Percentiles rank a stretch among this genome's conserved stretches.
phyloP scores from a whole-genome alignment of 164 flowering plant genomes.

The Kingdonia uniflora region DNA sequence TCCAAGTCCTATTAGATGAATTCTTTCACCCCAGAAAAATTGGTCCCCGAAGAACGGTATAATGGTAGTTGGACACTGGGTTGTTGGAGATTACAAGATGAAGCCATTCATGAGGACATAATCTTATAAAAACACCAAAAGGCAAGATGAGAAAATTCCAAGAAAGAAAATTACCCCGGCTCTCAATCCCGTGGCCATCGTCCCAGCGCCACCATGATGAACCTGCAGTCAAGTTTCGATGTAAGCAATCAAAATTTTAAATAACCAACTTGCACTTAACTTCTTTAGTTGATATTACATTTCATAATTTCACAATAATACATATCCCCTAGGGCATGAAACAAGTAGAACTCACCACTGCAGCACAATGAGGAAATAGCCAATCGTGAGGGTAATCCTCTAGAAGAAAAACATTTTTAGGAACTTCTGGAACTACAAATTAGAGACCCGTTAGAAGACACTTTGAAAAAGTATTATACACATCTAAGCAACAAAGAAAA shows the following conservation, averaged over 20 bases:
- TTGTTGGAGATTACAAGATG: no score
- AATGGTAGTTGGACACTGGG: constrained; percentile 87
- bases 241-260: no score
- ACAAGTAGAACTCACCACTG: constrained; percentile 54
- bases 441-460: constrained; percentile 3
- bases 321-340: no score
- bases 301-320: no score
- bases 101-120: neutral
- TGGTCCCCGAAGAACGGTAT: constrained; percentile 99
- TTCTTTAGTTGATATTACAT: no score
- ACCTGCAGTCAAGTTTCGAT: constrained; percentile 33
- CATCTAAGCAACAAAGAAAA: no score
- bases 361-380: constrained; percentile 92
- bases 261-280: no score
- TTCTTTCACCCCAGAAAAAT: constrained; percentile 88
- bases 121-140: neutral
- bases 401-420: constrained; percentile 59
- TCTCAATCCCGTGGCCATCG: constrained; percentile 83
- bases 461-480: no score
- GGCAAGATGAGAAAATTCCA: neutral
- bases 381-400: constrained; percentile 95
- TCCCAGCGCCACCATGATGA: constrained; percentile 99
- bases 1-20: constrained; percentile 67
- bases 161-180: constrained; percentile 61
- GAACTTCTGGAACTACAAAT: constrained; percentile 51